Conservation (phyloP, 192 early-diverging fungal genomes). For the Dimargaris xerosporica region DNA sequence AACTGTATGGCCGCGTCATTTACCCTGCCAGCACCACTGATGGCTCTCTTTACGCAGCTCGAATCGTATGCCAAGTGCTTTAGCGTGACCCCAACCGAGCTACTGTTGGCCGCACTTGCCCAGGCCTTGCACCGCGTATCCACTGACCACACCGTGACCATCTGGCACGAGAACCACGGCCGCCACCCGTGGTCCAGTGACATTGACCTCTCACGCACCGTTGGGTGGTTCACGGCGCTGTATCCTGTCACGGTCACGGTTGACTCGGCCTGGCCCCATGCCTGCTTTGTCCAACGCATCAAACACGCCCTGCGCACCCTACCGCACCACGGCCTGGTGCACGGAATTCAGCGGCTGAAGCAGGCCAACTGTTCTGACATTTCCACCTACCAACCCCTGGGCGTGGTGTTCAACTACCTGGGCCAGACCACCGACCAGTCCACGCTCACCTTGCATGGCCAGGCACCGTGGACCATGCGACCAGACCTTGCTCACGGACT, state of each 20-base stretch:
- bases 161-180: background rate
- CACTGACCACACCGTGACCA: background rate
- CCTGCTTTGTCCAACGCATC: background rate
- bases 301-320: background rate
- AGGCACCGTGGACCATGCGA: background rate
- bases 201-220: background rate
- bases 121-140: background rate
- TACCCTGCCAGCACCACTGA: background rate
- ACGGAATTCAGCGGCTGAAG: too few species aligned
- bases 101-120: background rate
- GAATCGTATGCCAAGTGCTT: background rate
- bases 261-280: too few species aligned
- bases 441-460: background rate
- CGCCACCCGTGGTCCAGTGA: background rate
- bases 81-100: background rate
- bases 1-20: background rate
- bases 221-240: background rate
- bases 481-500: background rate
- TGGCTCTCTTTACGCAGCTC: background rate
- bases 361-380: too few species aligned
- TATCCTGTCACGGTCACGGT: background rate
- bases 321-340: background rate
- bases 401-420: conserved; percentile 5
- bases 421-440: background rate
- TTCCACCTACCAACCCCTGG: background rate